Evolutionary conservation across 139 green algal species (phyloP), one percentile per base, ranked within the genome.

Genomic region (Chlamydomonas applanata): DNA sequence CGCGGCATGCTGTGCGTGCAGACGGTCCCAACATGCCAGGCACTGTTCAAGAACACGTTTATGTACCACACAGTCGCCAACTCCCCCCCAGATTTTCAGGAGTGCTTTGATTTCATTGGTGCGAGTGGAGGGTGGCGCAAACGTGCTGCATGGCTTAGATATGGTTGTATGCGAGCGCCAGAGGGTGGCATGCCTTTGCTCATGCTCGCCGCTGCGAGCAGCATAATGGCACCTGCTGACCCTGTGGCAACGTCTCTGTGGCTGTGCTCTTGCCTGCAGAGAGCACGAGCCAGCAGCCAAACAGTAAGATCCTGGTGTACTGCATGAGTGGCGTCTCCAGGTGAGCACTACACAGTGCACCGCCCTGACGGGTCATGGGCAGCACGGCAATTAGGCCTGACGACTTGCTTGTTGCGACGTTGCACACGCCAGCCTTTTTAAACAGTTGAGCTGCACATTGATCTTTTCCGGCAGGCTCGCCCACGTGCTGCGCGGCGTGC

Each of bases 11-110:
- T 49, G 40, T 19, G 35, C 17, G 11, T 74, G 83, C 88, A 97
- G 93, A 93, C 86, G 5, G 94, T 97, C 33, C 93, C 93, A 25
- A 82, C 71, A 20, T 94, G 88, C 75, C 90, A 90, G 19, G 80
- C 85, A 1, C 78, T 98, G n/a, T 98, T 93, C 85, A 91, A 85
- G 16, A 98, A 96, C 85, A 95, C 90, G 2, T 98, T 98, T 72
- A 88, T 66, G 0, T 98, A 98, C 79, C 82, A 95, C 79, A 95
- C 87, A 33, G 83, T 89, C 0, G 69, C 69, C 1, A 60, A 27
- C 0, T 69, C 72, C 7, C 91, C 91, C 1, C 84, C 90, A 33
- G 72, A 87, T 30, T 88, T 93, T 46, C 62, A 91, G 16, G 89
- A 94, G 69, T 96, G 91, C 81, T 88, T 86, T 34, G 34, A 82